Conservation (phyloP, 495 filamentous ascomycete genomes). For the Aspergillus leporis region DNA sequence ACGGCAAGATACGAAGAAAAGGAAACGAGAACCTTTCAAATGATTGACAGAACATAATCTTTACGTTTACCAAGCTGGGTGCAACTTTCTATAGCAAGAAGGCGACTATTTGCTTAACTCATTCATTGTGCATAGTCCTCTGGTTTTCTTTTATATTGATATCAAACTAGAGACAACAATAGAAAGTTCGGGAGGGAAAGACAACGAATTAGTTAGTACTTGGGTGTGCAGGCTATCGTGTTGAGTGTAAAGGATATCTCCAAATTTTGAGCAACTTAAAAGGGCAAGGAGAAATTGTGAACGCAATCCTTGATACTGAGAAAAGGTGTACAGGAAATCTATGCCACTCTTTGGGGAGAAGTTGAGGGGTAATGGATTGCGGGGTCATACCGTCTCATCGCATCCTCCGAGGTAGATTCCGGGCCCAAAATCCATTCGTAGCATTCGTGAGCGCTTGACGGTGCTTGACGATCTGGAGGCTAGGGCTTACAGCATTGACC, state of each 20-base stretch:
- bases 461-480: neutral
- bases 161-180: neutral
- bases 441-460: neutral
- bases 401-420: neutral
- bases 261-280: neutral
- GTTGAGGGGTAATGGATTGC: neutral
- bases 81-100: neutral
- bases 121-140: neutral
- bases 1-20: slow-evolving; percentile 29
- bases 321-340: neutral
- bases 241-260: neutral
- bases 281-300: neutral
- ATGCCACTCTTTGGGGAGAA: neutral
- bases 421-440: neutral
- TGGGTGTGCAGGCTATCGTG: neutral
- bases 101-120: neutral
- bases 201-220: neutral
- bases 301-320: neutral
- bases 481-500: neutral
- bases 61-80: too few species aligned
- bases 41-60: too few species aligned
- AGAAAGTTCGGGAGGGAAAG: neutral
- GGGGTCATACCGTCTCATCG: neutral
- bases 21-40: slow-evolving; percentile 23
- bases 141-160: neutral